Conservation (phyloP, 2,329 filamentous ascomycete genomes). For the Cladophialophora carrionii region DNA sequence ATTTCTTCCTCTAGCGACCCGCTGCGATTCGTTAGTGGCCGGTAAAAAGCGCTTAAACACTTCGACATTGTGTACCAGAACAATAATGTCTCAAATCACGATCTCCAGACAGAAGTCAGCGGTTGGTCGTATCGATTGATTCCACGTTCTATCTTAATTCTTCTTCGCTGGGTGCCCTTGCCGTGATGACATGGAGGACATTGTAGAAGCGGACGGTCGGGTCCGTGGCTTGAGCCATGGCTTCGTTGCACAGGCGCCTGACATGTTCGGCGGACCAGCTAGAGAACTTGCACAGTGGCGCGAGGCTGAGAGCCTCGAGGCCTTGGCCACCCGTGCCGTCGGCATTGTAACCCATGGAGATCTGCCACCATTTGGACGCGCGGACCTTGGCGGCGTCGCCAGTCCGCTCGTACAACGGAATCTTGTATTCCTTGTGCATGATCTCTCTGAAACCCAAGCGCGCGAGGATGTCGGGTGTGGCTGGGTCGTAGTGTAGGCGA, state of each 20-base stretch:
- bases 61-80: no score
- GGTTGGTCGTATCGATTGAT: not conserved
- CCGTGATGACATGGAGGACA: slow-evolving; percentile 47
- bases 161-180: slow-evolving; percentile 22
- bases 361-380: slow-evolving; percentile 81
- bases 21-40: not conserved
- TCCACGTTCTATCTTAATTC: not conserved
- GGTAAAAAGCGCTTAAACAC: not conserved
- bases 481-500: slow-evolving; percentile 65
- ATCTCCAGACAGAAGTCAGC: not conserved
- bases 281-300: slow-evolving; percentile 69
- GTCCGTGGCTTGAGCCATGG: slow-evolving; percentile 69
- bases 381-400: slow-evolving; percentile 64
- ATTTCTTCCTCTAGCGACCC: not conserved
- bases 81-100: not conserved
- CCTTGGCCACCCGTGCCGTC: slow-evolving; percentile 28
- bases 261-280: slow-evolving; percentile 67
- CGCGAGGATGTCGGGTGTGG: slow-evolving; percentile 64
- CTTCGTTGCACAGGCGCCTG: slow-evolving; percentile 62
- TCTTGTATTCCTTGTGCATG: slow-evolving; percentile 66
- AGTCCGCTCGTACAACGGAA: slow-evolving; percentile 77
- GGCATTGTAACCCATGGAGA: slow-evolving; percentile 69
- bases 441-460: slow-evolving; percentile 79
- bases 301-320: slow-evolving; percentile 72
- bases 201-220: slow-evolving; percentile 73